These are phyloP conservation scores for Nakazawaea laoshanensis DNA, from an alignment of 805 yeast genomes.

Conservation along the genomic window DNA sequence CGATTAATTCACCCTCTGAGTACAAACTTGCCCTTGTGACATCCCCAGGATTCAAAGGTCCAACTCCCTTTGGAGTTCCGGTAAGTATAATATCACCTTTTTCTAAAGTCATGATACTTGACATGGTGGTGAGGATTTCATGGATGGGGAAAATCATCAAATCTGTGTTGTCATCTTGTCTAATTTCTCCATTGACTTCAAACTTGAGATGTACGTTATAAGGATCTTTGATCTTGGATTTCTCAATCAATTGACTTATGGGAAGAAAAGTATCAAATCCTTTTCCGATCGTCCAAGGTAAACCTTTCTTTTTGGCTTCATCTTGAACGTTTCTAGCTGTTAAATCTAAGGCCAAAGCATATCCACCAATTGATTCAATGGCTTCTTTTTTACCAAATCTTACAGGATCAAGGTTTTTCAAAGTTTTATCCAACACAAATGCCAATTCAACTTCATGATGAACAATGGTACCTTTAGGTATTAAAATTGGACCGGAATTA, in stretches of 20 bases:
- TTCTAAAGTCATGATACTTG: constrained; percentile 83
- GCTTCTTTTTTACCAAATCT: constrained; percentile 60
- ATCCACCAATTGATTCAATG: constrained; percentile 72
- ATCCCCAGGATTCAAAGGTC: constrained; percentile 75
- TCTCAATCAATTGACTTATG: constrained; percentile 64
- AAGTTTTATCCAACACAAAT: constrained; percentile 53
- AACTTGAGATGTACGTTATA: constrained; percentile 57
- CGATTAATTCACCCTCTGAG: constrained; percentile 47
- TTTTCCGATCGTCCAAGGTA: constrained; percentile 95
- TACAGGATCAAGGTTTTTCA: constrained; percentile 51
- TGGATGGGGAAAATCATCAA: constrained; percentile 89
- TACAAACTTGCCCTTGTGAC: constrained; percentile 52
- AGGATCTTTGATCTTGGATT: constrained; percentile 59
- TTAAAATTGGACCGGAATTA: constrained; percentile 64
- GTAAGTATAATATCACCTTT: constrained; percentile 89
- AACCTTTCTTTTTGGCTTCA: constrained; percentile 86
- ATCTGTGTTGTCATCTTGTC: constrained; percentile 63
- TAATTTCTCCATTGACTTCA: constrained; percentile 59
- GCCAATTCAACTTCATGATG: constrained; percentile 96
- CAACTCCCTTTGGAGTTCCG: constrained; percentile 99
- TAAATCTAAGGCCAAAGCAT: constrained; percentile 84
- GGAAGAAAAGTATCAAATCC: constrained; percentile 97
- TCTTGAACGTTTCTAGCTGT: constrained; percentile 96
- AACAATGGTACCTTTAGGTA: constrained; percentile 72
- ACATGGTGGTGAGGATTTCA: constrained; percentile 69